Conservation (phyloP, 768 basidiomycete species). For the Termitomyces sp. region DNA sequence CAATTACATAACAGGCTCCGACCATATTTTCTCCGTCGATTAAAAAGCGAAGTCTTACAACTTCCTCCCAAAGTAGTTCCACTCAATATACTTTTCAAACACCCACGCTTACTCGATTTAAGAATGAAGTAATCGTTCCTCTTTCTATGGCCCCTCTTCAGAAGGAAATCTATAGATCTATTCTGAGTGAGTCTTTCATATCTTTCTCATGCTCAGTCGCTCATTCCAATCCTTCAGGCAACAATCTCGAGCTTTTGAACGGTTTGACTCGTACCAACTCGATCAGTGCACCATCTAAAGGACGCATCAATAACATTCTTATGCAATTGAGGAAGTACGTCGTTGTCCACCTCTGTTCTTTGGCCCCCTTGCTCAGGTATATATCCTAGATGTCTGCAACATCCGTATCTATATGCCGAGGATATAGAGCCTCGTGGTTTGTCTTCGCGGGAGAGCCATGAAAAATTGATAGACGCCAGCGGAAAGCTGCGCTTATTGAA, state of each 20-base stretch:
- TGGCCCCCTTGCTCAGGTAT: background rate
- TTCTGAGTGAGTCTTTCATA: constrained; percentile 51
- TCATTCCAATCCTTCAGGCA: constrained; percentile 34
- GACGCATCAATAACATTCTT: constrained; percentile 71
- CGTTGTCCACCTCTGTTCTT: background rate
- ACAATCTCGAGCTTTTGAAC: constrained; percentile 63
- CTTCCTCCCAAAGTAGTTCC: constrained; percentile 79
- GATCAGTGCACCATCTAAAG: constrained; percentile 32
- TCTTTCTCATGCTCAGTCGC: constrained; percentile 6
- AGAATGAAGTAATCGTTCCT: constrained; percentile 92
- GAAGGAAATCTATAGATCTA: constrained; percentile 81
- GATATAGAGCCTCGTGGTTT: constrained; percentile 73
- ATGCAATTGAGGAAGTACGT: constrained; percentile 86
- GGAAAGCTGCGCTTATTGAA: constrained; percentile 81
- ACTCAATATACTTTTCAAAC: background rate
- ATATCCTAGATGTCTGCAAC: constrained; percentile 69
- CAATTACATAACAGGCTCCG: constrained; percentile 72
- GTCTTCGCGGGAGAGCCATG: constrained; percentile 55
- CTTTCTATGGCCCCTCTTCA: constrained; percentile 84
- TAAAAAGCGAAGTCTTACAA: constrained; percentile 89
- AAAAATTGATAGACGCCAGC: constrained; percentile 76
- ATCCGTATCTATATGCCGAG: constrained; percentile 80
- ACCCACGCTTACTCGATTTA: background rate
- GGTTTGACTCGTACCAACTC: constrained; percentile 42
- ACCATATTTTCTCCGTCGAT: constrained; percentile 90